A percentile compares a stretch with the other conserved stretches of the same genome.
Evolutionary conservation across 768 basidiomycete species (phyloP).

Genomic region (Infundibulicybe gibba): DNA sequence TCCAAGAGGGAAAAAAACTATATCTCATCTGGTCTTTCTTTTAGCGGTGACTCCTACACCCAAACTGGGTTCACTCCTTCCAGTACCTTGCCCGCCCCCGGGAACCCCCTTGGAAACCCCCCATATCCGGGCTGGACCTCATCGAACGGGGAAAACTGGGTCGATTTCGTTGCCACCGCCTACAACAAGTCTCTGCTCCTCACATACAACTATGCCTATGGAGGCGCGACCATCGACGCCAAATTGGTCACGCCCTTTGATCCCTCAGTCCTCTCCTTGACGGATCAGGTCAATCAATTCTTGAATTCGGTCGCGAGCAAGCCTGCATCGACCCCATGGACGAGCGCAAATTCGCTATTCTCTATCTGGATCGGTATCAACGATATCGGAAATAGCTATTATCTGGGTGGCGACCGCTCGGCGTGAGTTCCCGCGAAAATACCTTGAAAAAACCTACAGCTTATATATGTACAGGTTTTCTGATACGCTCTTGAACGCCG

Average conservation of each 20-base stretch:
- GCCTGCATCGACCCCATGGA: conserved; percentile 53
- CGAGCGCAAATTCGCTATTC: conserved; percentile 53
- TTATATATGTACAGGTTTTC: conserved; percentile 33
- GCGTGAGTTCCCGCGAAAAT: conserved; percentile 28
- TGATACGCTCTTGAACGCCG: conserved; percentile 41
- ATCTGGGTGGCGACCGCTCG: conserved; percentile 37
- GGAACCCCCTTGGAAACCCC: conserved; percentile 53
- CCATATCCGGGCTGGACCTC: conserved; percentile 51
- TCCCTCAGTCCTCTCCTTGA: conserved; percentile 49
- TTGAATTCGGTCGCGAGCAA: conserved; percentile 40
- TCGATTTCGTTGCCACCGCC: conserved; percentile 46
- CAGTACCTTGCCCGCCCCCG: conserved; percentile 34
- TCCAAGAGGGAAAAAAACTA: no score
- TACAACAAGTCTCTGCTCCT: conserved; percentile 52
- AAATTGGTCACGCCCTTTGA: conserved; percentile 50
- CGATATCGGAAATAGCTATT: conserved; percentile 58
- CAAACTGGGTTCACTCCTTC: conserved; percentile 47
- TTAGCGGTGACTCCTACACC: conserved; percentile 58
- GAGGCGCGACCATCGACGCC: conserved; percentile 63
- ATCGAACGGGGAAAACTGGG: conserved; percentile 57
- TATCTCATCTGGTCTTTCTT: no score
- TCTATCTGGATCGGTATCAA: conserved; percentile 74
- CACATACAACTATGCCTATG: conserved; percentile 66
- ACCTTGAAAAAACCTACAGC: not conserved
- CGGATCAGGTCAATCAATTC: conserved; percentile 63